phyloP scores from a whole-genome alignment of 148 eudicot species.

The Rhododendron williamsianum region DNA sequence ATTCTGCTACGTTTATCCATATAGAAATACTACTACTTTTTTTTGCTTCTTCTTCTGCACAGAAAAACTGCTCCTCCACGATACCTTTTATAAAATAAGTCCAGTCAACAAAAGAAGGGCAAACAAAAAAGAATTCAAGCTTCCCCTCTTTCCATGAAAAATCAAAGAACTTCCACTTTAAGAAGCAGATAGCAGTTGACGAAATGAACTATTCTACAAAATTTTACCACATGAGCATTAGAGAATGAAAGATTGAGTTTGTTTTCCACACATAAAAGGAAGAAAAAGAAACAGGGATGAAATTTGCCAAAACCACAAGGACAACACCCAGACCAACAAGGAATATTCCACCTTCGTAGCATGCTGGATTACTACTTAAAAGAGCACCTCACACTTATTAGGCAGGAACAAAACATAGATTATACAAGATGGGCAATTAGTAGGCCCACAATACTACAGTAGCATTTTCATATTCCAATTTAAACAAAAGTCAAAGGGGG shows the following conservation, averaged over 20 bases:
- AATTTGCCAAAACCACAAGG: not conserved
- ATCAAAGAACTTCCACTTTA: not conserved
- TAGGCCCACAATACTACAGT: not conserved
- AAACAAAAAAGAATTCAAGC: not conserved
- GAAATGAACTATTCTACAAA: not conserved
- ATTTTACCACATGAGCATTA: not conserved
- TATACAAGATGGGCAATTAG: not conserved
- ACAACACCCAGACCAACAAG: not conserved
- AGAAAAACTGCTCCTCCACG: not conserved
- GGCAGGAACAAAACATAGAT: not conserved
- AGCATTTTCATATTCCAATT: not conserved
- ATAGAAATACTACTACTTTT: not conserved
- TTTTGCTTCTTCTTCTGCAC: not conserved
- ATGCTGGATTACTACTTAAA: not conserved
- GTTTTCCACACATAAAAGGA: not conserved
- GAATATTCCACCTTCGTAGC: not conserved
- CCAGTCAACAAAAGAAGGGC: not conserved
- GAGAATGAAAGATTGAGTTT: not conserved
- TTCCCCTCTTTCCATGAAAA: not conserved
- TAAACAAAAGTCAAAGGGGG: not conserved
- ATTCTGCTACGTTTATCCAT: not conserved
- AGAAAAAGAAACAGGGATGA: slow-evolving; percentile 1
- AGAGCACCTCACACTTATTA: not conserved
- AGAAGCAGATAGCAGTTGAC: not conserved
- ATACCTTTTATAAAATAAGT: not conserved